These are phyloP conservation scores for Helicostylum pulchrum DNA, from an alignment of 192 early-diverging fungal species.

Conservation along the genomic window DNA sequence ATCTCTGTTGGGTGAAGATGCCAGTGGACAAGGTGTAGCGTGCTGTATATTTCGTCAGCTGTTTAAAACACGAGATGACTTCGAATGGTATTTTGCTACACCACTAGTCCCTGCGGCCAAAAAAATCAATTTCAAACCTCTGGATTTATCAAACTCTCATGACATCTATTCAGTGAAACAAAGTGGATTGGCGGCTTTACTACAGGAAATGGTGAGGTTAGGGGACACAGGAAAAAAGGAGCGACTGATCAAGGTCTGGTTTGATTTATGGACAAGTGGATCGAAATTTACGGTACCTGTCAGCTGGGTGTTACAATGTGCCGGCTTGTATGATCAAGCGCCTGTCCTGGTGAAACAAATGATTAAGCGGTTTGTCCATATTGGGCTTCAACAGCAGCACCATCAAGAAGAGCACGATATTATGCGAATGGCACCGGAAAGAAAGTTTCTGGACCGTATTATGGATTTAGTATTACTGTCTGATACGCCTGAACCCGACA, in stretches of 20 bases:
- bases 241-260: constrained; percentile 6
- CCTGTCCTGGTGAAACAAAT: constrained; percentile 22
- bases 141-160: background rate
- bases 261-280: background rate
- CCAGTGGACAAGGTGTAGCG: background rate
- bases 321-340: constrained; percentile 27
- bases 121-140: background rate
- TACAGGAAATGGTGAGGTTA: constrained; percentile 21
- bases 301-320: constrained; percentile 23
- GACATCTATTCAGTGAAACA: constrained; percentile 1
- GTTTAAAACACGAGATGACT: constrained; percentile 4
- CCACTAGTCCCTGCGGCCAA: constrained; percentile 1
- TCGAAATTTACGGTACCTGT: background rate
- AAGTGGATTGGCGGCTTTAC: constrained; percentile 15
- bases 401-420: background rate
- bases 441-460: background rate
- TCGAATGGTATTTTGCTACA: constrained; percentile 16
- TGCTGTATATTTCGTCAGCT: constrained; percentile 1
- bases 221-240: background rate
- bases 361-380: constrained; percentile 18
- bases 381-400: background rate
- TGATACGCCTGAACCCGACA: constrained; percentile 17
- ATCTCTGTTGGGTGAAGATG: background rate
- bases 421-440: background rate
- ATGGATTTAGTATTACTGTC: constrained; percentile 25